Evolutionary conservation across 352 stramenopile species (phyloP).

Genomic region (Phytopythium kandeliae): DNA sequence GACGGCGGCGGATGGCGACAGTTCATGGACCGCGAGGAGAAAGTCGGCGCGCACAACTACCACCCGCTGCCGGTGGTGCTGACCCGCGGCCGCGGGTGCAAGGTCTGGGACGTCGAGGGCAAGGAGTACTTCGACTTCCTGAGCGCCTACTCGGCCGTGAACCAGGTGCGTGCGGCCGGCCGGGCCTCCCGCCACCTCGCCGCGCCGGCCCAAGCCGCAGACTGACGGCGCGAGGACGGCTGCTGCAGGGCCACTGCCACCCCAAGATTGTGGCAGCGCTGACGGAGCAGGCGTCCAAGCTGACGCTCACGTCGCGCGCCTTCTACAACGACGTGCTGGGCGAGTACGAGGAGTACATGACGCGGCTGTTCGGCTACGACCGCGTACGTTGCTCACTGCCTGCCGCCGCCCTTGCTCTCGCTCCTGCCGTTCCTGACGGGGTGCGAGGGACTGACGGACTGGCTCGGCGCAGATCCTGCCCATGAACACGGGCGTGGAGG

Average conservation of each 20-base stretch:
- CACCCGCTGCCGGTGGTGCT: slow-evolving; percentile 97
- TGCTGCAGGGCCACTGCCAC: slow-evolving; percentile 94
- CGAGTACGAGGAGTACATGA: slow-evolving; percentile 97
- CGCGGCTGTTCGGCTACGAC: slow-evolving; percentile 96
- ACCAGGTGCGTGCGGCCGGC: no score
- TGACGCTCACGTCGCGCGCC: slow-evolving; percentile 96
- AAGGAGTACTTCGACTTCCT: slow-evolving; percentile 99
- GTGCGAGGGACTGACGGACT: no score
- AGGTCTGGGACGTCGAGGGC: slow-evolving; percentile 96
- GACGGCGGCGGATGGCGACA: slow-evolving; percentile 7
- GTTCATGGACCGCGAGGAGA: slow-evolving; percentile 87
- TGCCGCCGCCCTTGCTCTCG: no score
- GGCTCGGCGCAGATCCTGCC: slow-evolving; percentile 92
- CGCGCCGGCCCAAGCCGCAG: no score
- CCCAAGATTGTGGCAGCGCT: slow-evolving; percentile 96
- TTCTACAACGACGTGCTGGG: slow-evolving; percentile 98
- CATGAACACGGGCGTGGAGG: slow-evolving; percentile 99
- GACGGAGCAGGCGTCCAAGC: slow-evolving; percentile 90
- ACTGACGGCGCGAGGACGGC: no score
- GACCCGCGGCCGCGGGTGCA: slow-evolving; percentile 85
- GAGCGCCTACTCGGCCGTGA: slow-evolving; percentile 89
- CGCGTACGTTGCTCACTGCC: slow-evolving; percentile 43
- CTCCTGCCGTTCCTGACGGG: no score
- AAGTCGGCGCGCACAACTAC: slow-evolving; percentile 98
- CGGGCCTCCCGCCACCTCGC: no score